Conservation (phyloP, 345 rosid species). For the Pugionium dolabratum region DNA sequence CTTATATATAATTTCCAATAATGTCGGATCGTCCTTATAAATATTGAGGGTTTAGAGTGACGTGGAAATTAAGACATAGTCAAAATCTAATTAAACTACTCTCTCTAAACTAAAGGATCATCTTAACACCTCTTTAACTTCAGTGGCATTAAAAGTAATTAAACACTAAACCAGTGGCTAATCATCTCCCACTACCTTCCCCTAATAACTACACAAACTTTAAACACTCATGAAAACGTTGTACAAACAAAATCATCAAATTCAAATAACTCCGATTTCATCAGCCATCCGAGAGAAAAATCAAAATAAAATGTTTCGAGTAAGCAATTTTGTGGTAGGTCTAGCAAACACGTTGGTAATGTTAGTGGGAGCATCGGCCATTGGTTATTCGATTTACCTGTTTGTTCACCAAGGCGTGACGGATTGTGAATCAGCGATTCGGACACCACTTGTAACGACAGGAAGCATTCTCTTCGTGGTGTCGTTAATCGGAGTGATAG, state of each 20-base stretch:
- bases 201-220: conserved; percentile 22
- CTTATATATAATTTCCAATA: no score
- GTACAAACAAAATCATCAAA: neutral
- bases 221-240: conserved; percentile 22
- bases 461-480: conserved; percentile 36
- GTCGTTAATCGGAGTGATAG: conserved; percentile 39
- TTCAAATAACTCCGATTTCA: neutral
- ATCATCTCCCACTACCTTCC: conserved; percentile 28
- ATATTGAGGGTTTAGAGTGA: neutral
- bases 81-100: conserved; percentile 31
- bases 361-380: conserved; percentile 39
- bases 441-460: conserved; percentile 37
- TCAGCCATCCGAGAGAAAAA: neutral
- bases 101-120: conserved; percentile 29
- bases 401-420: conserved; percentile 37
- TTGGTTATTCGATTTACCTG: conserved; percentile 41
- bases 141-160: conserved; percentile 23
- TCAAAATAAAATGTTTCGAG: conserved; percentile 33
- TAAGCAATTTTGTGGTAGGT: conserved; percentile 43
- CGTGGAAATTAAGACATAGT: conserved; percentile 20
- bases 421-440: conserved; percentile 31
- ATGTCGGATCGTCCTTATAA: no score
- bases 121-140: conserved; percentile 21
- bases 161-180: conserved; percentile 14
- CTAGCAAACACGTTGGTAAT: conserved; percentile 40